phyloP scores from a whole-genome alignment of 2,329 filamentous ascomycete species.

The Didymella arachidicola region DNA sequence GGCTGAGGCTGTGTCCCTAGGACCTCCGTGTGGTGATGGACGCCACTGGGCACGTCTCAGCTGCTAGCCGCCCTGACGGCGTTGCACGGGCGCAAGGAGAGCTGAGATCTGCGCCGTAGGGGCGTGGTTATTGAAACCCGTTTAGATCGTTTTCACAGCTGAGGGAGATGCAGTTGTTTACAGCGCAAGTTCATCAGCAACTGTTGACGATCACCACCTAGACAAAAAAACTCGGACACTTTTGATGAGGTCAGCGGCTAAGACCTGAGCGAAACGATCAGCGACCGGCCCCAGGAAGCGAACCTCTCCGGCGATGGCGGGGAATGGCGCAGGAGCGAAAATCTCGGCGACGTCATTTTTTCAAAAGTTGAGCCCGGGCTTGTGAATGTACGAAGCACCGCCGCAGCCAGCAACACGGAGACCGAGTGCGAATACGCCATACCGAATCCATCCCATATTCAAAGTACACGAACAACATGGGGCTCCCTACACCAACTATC shows the following conservation, averaged over 20 bases:
- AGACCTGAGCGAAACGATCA: conserved; percentile 1
- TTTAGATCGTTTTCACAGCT: neutral
- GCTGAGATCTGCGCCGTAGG: conserved; percentile 9
- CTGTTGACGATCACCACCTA: neutral
- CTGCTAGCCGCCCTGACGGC: conserved; percentile 15
- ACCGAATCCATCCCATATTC: neutral
- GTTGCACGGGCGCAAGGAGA: conserved; percentile 11
- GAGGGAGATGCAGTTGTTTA: neutral
- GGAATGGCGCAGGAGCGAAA: conserved; percentile 12
- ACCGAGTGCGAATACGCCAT: conserved; percentile 12
- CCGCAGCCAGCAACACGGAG: conserved; percentile 2
- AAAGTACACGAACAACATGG: conserved; percentile 27
- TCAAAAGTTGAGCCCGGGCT: conserved; percentile 2
- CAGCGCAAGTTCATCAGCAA: neutral
- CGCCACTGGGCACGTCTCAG: conserved; percentile 20
- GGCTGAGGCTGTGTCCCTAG: conserved; percentile 18
- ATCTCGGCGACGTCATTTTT: conserved; percentile 30
- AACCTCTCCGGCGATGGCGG: conserved; percentile 8
- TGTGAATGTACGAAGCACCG: conserved; percentile 2
- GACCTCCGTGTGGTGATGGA: conserved; percentile 12
- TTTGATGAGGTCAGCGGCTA: too few relatives aligned
- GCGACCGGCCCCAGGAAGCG: conserved; percentile 10
- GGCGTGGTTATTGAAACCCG: neutral
- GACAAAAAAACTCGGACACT: too few relatives aligned
- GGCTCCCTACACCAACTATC: conserved; percentile 51